A percentile compares a stretch with the other conserved stretches of the same genome.
Evolutionary conservation across 192 early-diverging fungal species (phyloP).

Genomic region (Obelidium mucronatum): DNA sequence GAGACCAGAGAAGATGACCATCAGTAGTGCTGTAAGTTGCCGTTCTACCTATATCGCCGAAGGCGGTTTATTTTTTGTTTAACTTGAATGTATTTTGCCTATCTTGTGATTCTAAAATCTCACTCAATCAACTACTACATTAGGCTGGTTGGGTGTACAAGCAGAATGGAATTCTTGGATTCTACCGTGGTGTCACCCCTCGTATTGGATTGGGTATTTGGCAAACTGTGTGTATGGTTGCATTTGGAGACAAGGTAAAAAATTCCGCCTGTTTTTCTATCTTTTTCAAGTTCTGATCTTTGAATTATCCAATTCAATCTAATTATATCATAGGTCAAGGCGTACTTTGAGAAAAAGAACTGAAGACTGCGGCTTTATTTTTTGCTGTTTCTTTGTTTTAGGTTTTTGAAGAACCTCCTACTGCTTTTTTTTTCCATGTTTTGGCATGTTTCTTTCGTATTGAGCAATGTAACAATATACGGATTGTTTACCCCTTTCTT

Average conservation of each 20-base stretch:
- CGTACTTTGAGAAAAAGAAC: slow-evolving; percentile 45
- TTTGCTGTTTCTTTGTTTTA: background rate
- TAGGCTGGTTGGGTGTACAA: slow-evolving; percentile 85
- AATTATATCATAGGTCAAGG: slow-evolving; percentile 46
- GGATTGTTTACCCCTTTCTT: too few relatives aligned
- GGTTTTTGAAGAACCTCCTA: too few relatives aligned
- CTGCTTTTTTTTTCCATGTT: too few relatives aligned
- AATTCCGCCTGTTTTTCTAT: background rate
- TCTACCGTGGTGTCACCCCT: slow-evolving; percentile 75
- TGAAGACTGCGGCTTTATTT: background rate
- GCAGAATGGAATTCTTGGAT: slow-evolving; percentile 89
- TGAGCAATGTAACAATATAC: too few relatives aligned
- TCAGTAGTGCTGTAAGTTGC: slow-evolving; percentile 64
- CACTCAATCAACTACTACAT: background rate
- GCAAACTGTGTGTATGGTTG: slow-evolving; percentile 94
- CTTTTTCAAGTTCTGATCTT: background rate
- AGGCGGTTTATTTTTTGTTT: background rate
- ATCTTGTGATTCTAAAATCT: slow-evolving; percentile 11
- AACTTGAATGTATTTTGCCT: too few relatives aligned
- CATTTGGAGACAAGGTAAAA: slow-evolving; percentile 64
- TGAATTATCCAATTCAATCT: background rate
- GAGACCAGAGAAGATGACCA: slow-evolving; percentile 92
- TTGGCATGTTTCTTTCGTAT: too few relatives aligned
- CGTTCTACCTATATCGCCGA: background rate
- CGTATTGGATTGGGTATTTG: slow-evolving; percentile 63